Conservation (phyloP, 306 rosid species). For the Canavalia ensiformis region DNA sequence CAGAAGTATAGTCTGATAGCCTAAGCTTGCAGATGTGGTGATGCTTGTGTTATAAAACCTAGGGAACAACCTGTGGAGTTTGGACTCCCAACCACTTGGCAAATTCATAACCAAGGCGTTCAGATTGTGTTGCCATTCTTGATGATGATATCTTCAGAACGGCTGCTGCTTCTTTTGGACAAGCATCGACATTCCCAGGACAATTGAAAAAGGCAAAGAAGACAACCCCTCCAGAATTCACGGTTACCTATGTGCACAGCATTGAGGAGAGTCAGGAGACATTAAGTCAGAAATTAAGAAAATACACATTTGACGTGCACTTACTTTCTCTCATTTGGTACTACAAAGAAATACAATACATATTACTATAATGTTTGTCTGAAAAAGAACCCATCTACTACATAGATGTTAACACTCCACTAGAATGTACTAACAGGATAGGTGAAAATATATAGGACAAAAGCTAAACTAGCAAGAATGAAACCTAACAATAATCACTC, state of each 20-base stretch:
- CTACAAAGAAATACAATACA: constrained; percentile 12
- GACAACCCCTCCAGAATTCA: constrained; percentile 96
- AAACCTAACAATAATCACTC: too few species aligned
- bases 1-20: constrained; percentile 39
- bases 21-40: constrained; percentile 27
- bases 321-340: constrained; percentile 30
- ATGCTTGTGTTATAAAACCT: constrained; percentile 23
- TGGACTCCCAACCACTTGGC: constrained; percentile 89
- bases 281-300: constrained; percentile 48
- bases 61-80: constrained; percentile 81
- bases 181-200: constrained; percentile 54
- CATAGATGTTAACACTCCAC: constrained; percentile 17
- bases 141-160: constrained; percentile 91
- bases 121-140: constrained; percentile 95
- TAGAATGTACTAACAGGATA: constrained; percentile 17
- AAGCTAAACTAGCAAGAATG: constrained; percentile 32
- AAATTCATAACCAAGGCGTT: constrained; percentile 93
- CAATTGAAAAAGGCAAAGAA: constrained; percentile 87
- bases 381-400: neutral
- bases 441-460: constrained; percentile 26
- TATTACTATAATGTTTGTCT: neutral
- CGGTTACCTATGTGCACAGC: constrained; percentile 79
- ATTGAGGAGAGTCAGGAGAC: constrained; percentile 38
- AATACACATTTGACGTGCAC: constrained; percentile 26
- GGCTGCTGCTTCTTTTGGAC: constrained; percentile 84